Evolutionary conservation across 140 eudicot species (phyloP).

Genomic region (Erigeron philadelphicus): DNA sequence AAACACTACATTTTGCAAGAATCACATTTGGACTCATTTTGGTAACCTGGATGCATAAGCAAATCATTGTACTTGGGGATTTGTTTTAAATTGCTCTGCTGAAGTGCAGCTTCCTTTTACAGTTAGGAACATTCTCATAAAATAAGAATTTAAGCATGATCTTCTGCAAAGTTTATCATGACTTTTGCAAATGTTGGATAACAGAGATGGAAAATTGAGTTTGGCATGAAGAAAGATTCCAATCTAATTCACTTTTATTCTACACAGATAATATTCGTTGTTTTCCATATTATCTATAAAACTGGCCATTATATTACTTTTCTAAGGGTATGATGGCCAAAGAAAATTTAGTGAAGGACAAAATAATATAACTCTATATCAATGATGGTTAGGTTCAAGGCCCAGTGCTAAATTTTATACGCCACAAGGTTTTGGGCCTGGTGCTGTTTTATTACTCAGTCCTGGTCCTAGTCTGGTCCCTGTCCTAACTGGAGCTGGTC

Average conservation of each 20-base stretch:
- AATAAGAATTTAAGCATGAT: neutral
- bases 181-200: neutral
- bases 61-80: no score
- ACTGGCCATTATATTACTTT: neutral
- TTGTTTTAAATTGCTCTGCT: no score
- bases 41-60: no score
- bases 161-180: neutral
- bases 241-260: no score
- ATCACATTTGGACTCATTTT: no score
- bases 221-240: neutral
- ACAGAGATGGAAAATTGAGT: neutral
- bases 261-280: neutral
- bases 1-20: no score
- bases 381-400: neutral
- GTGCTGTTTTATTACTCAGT: neutral
- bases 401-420: neutral
- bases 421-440: constrained; percentile 3
- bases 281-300: neutral
- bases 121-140: neutral
- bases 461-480: neutral
- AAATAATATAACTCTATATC: neutral
- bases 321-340: constrained; percentile 3
- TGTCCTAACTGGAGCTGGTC: neutral
- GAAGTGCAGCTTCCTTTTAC: no score
- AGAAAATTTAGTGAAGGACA: neutral